Evolutionary conservation across 2,329 filamentous ascomycete genomes (phyloP).

Genomic region (Dothistroma pini): DNA sequence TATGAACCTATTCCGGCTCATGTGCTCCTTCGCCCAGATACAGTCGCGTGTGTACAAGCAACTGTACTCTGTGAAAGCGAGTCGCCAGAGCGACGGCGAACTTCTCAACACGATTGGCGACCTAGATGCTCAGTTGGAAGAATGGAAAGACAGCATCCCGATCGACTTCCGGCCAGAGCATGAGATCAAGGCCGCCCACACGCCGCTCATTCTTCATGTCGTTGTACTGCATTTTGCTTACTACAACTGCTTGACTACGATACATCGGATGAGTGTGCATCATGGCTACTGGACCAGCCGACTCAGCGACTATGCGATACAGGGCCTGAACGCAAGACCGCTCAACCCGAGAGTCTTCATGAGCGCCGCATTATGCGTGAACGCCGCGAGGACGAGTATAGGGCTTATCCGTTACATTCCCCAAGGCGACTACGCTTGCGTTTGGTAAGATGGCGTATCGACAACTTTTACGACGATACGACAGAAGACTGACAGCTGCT

Average conservation of each 20-base stretch:
- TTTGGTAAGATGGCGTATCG: conserved; percentile 63
- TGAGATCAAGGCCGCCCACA: conserved; percentile 89
- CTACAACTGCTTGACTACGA: conserved; percentile 96
- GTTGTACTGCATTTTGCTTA: conserved; percentile 95
- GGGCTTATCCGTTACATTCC: conserved; percentile 94
- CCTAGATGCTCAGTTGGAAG: conserved; percentile 75
- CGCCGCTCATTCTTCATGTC: conserved; percentile 88
- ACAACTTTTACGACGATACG: neutral
- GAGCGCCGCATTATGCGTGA: conserved; percentile 87
- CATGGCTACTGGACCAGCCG: conserved; percentile 98
- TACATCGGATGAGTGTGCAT: conserved; percentile 97
- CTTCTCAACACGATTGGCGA: conserved; percentile 94
- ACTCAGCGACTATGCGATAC: conserved; percentile 89
- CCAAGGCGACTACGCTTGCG: conserved; percentile 88
- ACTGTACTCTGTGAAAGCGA: conserved; percentile 87
- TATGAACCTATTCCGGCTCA: conserved; percentile 89
- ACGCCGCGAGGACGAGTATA: conserved; percentile 87
- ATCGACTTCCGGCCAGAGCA: conserved; percentile 96
- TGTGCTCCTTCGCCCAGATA: conserved; percentile 88
- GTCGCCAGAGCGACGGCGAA: conserved; percentile 88
- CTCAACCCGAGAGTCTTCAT: conserved; percentile 93
- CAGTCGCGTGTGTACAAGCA: conserved; percentile 92
- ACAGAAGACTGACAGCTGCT: neutral
- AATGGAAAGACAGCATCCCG: conserved; percentile 95
- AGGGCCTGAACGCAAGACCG: conserved; percentile 84